A percentile compares a stretch with the other conserved stretches of the same genome.
Evolutionary conservation across 2,329 filamentous ascomycete species (phyloP).

Genomic region (Penicillium sp.): DNA sequence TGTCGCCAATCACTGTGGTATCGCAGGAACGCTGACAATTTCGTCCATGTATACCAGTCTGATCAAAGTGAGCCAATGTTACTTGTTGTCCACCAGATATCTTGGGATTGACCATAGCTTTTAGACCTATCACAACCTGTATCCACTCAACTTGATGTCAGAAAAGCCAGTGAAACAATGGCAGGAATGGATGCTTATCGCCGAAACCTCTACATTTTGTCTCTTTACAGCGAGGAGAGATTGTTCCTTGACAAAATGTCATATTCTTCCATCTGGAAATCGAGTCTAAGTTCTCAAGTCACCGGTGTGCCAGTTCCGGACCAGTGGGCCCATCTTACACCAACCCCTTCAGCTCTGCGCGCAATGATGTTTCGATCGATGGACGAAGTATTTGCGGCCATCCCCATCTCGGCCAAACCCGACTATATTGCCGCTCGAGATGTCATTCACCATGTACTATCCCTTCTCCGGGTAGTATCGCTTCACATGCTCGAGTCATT

Average conservation of each 20-base stretch:
- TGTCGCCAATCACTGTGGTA: constrained; percentile 3
- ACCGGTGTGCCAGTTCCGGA: not conserved
- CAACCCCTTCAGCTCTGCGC: not conserved
- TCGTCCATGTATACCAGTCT: not conserved
- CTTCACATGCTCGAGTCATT: not conserved
- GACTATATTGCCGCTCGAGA: constrained; percentile 2
- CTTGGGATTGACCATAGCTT: not conserved
- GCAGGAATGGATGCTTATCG: constrained; percentile 1
- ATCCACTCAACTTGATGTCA: not conserved
- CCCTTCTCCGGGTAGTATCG: not conserved
- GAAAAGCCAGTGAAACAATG: not conserved
- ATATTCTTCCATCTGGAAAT: constrained; percentile 3
- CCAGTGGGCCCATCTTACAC: not conserved
- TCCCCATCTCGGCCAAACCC: not conserved
- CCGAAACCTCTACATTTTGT: constrained; percentile 2
- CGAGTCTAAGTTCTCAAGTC: not conserved
- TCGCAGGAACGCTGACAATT: not conserved
- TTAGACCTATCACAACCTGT: not conserved
- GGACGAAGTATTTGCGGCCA: not conserved
- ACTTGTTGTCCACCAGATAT: not conserved
- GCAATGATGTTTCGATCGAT: constrained; percentile 1
- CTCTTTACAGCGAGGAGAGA: constrained; percentile 3
- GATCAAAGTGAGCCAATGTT: not conserved
- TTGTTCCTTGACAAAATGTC: constrained; percentile 4
- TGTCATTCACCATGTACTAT: not conserved